Percentiles rank a stretch among this genome's conserved stretches.
Evolutionary conservation across 2,329 filamentous ascomycete species (phyloP).

Genomic region (Aspergillus brunneoviolaceus): DNA sequence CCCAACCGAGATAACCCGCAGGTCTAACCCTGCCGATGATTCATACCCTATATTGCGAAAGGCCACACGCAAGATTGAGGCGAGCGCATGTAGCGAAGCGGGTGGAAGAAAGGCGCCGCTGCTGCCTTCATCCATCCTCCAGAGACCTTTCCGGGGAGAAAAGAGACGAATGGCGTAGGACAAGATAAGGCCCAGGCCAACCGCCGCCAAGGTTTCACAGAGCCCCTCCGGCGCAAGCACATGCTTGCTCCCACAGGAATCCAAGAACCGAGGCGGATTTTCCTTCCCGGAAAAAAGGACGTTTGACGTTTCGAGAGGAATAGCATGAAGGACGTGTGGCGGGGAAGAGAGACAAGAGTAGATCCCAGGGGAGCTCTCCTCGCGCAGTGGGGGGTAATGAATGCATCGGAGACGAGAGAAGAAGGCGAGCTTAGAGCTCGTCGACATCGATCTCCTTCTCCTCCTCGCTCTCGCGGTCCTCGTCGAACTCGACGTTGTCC

Average conservation of each 20-base stretch:
- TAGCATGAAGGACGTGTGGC: slow-evolving; percentile 18
- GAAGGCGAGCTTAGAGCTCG: slow-evolving; percentile 69
- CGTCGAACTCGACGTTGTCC: slow-evolving; percentile 98
- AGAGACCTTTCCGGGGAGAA: slow-evolving; percentile 6
- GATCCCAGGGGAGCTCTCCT: slow-evolving; percentile 21
- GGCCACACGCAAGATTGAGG: slow-evolving; percentile 17
- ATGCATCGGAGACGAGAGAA: slow-evolving; percentile 26
- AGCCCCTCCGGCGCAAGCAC: neutral
- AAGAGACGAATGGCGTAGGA: slow-evolving; percentile 4
- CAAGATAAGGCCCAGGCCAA: neutral
- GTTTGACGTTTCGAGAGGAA: slow-evolving; percentile 22
- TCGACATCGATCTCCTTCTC: slow-evolving; percentile 90
- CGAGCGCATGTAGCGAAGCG: slow-evolving; percentile 16
- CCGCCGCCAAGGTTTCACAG: slow-evolving; percentile 5
- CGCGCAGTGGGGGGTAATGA: slow-evolving; percentile 32
- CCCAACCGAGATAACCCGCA: slow-evolving; percentile 12
- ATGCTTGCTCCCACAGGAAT: slow-evolving; percentile 6
- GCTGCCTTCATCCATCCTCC: slow-evolving; percentile 12
- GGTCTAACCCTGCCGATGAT: slow-evolving; percentile 24
- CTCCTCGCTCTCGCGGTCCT: slow-evolving; percentile 70
- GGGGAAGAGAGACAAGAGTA: slow-evolving; percentile 6
- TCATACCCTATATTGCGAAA: slow-evolving; percentile 26
- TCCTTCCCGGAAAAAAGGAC: slow-evolving; percentile 7
- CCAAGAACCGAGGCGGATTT: neutral
- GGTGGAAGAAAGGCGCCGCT: slow-evolving; percentile 10